These are phyloP conservation scores for Sphagnum tenellum DNA, from an alignment of 225 moss, liverwort and hornwort species.

Conservation along the genomic window DNA sequence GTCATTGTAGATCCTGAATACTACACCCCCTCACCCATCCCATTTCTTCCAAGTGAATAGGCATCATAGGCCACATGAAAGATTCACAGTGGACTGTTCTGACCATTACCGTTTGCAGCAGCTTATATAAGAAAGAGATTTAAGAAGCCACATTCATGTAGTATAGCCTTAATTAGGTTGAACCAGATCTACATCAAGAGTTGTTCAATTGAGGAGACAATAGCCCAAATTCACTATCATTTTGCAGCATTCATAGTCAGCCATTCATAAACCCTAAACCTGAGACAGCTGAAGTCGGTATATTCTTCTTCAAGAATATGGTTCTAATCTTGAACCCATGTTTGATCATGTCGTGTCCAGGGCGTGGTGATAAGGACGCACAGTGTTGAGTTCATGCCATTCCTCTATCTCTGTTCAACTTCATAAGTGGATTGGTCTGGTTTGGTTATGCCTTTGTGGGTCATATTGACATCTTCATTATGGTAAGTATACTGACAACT, in stretches of 20 bases:
- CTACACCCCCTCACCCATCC: no score
- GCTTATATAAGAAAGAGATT: no score
- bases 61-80: no score
- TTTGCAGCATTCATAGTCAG: no score
- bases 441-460: conserved; percentile 52
- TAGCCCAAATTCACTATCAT: conserved; percentile 4
- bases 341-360: conserved; percentile 9
- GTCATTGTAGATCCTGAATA: no score
- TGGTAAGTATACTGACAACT: conserved; percentile 18
- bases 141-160: no score
- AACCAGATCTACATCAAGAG: neutral
- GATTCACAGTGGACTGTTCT: no score
- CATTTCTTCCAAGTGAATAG: no score
- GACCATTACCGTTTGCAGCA: no score
- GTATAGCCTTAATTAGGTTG: no score
- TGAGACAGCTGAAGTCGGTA: conserved; percentile 65
- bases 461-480: conserved; percentile 39
- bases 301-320: neutral
- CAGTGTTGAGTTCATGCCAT: conserved; percentile 73
- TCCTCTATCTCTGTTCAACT: conserved; percentile 40
- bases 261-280: conserved; percentile 67
- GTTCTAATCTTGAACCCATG: neutral
- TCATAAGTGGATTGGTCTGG: conserved; percentile 64
- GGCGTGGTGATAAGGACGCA: conserved; percentile 53
- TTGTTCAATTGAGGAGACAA: conserved; percentile 46